A percentile compares a stretch with the other conserved stretches of the same genome.
These are phyloP conservation scores for Corylus avellana DNA, from an alignment of 306 rosid species.

Conservation along the genomic window DNA sequence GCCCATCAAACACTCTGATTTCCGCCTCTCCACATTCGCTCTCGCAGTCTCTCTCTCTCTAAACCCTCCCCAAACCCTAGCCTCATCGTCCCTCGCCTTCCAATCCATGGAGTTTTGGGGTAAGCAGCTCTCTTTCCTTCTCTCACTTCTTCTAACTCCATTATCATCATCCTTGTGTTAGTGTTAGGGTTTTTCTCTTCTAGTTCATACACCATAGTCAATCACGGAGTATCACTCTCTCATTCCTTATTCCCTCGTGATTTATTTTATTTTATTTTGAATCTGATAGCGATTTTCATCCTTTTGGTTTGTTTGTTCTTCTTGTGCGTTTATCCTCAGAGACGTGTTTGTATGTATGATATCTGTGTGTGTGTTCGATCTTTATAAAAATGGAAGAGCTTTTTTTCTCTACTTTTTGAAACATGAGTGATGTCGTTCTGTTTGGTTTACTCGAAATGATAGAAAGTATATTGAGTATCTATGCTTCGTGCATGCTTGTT, in stretches of 20 bases:
- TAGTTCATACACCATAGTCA: not conserved
- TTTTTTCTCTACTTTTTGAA: too few species aligned
- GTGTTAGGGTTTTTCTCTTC: not conserved
- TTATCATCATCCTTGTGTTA: not conserved
- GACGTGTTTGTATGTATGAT: too few species aligned
- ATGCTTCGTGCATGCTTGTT: too few species aligned
- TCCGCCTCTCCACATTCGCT: not conserved
- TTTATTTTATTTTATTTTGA: too few species aligned
- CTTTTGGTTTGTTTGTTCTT: too few species aligned
- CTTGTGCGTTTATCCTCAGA: too few species aligned
- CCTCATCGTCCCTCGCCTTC: not conserved
- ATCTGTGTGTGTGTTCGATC: too few species aligned
- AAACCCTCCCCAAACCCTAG: constrained; percentile 37
- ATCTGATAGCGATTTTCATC: too few species aligned
- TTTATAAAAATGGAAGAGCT: too few species aligned
- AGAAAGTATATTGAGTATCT: too few species aligned
- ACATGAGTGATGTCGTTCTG: too few species aligned
- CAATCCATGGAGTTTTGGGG: constrained; percentile 90
- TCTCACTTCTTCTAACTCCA: not conserved
- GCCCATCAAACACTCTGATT: not conserved
- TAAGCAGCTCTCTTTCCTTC: constrained; percentile 21
- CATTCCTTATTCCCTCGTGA: not conserved
- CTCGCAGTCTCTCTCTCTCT: not conserved
- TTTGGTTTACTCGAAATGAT: too few species aligned
- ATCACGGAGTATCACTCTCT: not conserved